Evolutionary conservation across 306 rosid species (phyloP).

Genomic region (Calophaca sinica): DNA sequence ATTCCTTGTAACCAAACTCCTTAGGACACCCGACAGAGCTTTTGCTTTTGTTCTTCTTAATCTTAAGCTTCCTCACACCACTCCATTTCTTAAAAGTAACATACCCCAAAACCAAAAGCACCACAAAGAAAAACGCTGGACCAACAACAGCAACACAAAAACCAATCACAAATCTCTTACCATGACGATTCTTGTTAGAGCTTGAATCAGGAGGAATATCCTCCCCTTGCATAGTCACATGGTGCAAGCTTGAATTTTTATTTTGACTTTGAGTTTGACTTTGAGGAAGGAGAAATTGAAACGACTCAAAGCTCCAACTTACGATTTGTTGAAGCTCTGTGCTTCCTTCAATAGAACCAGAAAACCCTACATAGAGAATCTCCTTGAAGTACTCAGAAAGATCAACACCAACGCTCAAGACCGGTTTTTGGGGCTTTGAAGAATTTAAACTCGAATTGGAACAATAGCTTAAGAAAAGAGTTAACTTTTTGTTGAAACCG

Average conservation of each 20-base stretch:
- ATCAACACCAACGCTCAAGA: slow-evolving; percentile 54
- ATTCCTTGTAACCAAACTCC: slow-evolving; percentile 70
- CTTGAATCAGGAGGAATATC: neutral
- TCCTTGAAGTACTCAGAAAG: slow-evolving; percentile 60
- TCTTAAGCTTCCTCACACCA: slow-evolving; percentile 31
- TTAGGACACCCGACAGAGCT: slow-evolving; percentile 68
- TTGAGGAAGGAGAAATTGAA: neutral
- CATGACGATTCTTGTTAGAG: neutral
- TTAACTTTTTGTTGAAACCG: slow-evolving; percentile 47
- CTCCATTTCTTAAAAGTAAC: slow-evolving; percentile 59
- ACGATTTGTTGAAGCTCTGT: slow-evolving; percentile 69
- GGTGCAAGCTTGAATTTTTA: slow-evolving; percentile 40
- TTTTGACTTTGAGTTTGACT: neutral
- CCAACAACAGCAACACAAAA: slow-evolving; percentile 57
- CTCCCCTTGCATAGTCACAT: slow-evolving; percentile 43
- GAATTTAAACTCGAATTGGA: neutral
- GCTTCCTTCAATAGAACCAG: slow-evolving; percentile 73
- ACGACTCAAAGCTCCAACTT: slow-evolving; percentile 65
- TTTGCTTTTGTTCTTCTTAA: neutral
- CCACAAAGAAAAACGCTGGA: slow-evolving; percentile 54
- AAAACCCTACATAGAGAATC: slow-evolving; percentile 61
- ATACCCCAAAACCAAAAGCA: slow-evolving; percentile 59
- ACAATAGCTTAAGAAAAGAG: slow-evolving; percentile 56
- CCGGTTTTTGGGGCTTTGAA: slow-evolving; percentile 57
- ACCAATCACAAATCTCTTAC: slow-evolving; percentile 42